Base-by-base conservation (phyloP, 2,329 filamentous ascomycete genomes). In the Trichoderma brevicompactum region DNA sequence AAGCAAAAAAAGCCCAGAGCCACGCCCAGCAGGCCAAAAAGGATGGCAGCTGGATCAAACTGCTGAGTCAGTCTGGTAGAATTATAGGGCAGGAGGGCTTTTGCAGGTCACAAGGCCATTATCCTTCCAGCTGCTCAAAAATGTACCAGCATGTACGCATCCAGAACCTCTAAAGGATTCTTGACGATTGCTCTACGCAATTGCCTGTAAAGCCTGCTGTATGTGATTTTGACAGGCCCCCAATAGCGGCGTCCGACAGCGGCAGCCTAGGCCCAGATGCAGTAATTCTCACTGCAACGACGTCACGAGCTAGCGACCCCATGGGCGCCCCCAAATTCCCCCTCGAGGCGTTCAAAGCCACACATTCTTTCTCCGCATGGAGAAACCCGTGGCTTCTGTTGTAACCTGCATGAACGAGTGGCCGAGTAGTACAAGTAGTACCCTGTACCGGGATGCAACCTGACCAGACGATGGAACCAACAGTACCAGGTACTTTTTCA, bases 281-380 rank as follows among this genome's bases (percentile, higher is more conserved):
- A 19, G 44, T n/a, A 48, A 19, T 12, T 48, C 44, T 2, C 19
- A 43, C 40, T 58, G 54, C 44, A 62, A 43, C 59, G 48, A 62
- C 59, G 59, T 62, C 59, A 62, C 59, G 46, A 62, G 59, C 48
- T 62, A 62, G 58, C 48, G 58, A 53, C 58, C 58, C 59, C 59
- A 62, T 62, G 59, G 59, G 59, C 15, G 23, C 46, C 46, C 59
- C 58, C 23, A 43, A 41, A 34, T 17, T 17, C 23, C 15, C 15
- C 40, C 46, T 19, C 19, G 23, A n/a, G n/a, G 46, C 56, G 19
- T 19, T 13, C 12, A 46, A 19, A 55, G 38, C 52, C 52, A 54
- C 50, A 15, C 28, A 3, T n/a, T 49, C 28, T 15, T 38, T 53
- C 34, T 34, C 41, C 55, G 54, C 55, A 34, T 60, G 56, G 56